phyloP scores from a whole-genome alignment of 306 rosid genomes.

The Gillenia trifoliata region DNA sequence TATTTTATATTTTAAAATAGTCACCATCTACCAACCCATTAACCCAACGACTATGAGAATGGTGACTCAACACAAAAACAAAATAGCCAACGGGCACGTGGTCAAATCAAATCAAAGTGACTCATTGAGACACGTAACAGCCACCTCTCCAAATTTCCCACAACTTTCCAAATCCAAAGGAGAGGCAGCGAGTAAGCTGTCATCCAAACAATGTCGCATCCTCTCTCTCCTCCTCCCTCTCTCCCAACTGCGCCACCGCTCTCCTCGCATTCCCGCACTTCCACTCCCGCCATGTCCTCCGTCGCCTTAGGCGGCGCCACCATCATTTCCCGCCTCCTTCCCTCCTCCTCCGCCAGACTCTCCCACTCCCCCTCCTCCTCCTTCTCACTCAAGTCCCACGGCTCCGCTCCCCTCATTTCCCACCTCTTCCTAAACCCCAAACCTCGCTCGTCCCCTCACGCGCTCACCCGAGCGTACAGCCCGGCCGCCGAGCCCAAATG shows the following conservation, averaged over 20 bases:
- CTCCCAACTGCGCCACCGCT: not conserved
- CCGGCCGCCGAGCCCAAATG: constrained; percentile 50
- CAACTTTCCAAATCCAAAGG: constrained; percentile 22
- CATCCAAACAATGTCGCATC: not conserved
- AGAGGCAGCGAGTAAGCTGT: constrained; percentile 16
- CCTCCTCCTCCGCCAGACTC: constrained; percentile 40
- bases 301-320: constrained; percentile 32
- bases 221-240: not conserved
- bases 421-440: constrained; percentile 44
- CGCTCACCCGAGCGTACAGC: constrained; percentile 33
- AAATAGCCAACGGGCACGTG: not conserved
- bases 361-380: constrained; percentile 22
- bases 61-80: not conserved
- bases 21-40: not conserved
- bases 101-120: not conserved
- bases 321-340: constrained; percentile 42
- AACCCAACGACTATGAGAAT: not conserved
- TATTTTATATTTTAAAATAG: too few species aligned
- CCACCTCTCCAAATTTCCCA: not conserved
- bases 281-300: constrained; percentile 35
- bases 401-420: constrained; percentile 67
- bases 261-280: not conserved
- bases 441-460: constrained; percentile 27
- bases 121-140: not conserved
- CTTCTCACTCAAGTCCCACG: constrained; percentile 27